phyloP scores from a whole-genome alignment of 441 rosid genomes.

The Pelargonium australe region DNA sequence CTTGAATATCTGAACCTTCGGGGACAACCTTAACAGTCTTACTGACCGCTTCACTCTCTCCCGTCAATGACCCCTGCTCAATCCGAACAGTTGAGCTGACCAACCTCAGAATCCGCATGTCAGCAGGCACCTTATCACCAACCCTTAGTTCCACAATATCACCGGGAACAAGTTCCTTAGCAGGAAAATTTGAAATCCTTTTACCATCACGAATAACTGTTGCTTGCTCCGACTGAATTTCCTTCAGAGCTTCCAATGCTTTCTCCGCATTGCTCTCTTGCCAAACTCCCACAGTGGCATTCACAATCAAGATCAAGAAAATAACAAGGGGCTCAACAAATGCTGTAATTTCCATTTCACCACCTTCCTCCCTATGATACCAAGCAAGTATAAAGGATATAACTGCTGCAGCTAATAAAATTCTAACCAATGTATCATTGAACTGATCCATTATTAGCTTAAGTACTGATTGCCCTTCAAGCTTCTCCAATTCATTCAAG shows the following conservation, averaged over 20 bases:
- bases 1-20: slow-evolving; percentile 34
- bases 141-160: slow-evolving; percentile 41
- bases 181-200: slow-evolving; percentile 22
- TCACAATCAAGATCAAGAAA: slow-evolving; percentile 37
- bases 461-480: slow-evolving; percentile 29
- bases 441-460: slow-evolving; percentile 33
- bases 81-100: slow-evolving; percentile 40
- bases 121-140: slow-evolving; percentile 43
- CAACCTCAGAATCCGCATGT: slow-evolving; percentile 36
- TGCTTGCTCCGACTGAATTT: slow-evolving; percentile 43
- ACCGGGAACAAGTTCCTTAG: slow-evolving; percentile 38
- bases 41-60: slow-evolving; percentile 44
- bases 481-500: slow-evolving; percentile 34
- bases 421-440: slow-evolving; percentile 36
- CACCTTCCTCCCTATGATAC: slow-evolving; percentile 34
- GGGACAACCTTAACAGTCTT: slow-evolving; percentile 29
- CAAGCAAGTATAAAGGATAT: slow-evolving; percentile 37
- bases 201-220: slow-evolving; percentile 33
- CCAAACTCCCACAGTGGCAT: slow-evolving; percentile 41
- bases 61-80: slow-evolving; percentile 44
- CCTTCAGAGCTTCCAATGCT: slow-evolving; percentile 39
- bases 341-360: slow-evolving; percentile 36
- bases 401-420: slow-evolving; percentile 32
- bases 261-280: slow-evolving; percentile 44
- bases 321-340: slow-evolving; percentile 44